Conservation (phyloP, 164 flowering plant species). For the Nymphaea colorata region DNA sequence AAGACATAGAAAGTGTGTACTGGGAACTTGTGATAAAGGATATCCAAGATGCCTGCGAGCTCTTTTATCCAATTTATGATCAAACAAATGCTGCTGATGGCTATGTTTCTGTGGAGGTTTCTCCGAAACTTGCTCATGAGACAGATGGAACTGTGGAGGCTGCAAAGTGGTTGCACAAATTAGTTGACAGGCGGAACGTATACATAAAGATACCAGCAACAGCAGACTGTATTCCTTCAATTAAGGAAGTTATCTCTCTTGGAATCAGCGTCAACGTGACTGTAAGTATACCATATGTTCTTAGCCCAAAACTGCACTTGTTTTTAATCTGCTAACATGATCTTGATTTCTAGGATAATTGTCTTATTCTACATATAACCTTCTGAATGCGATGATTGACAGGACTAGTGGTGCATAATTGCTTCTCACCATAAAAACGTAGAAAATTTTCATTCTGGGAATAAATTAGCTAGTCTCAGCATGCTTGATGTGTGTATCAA, state of each 20-base stretch:
- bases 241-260: slow-evolving; percentile 65
- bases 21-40: slow-evolving; percentile 99
- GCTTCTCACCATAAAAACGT: too few species aligned
- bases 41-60: slow-evolving; percentile 96
- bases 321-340: too few species aligned
- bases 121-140: slow-evolving; percentile 89
- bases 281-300: slow-evolving; percentile 23
- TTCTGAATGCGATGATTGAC: too few species aligned
- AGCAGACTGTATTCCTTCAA: slow-evolving; percentile 79
- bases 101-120: slow-evolving; percentile 98
- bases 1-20: slow-evolving; percentile 74
- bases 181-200: slow-evolving; percentile 72
- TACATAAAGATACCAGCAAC: slow-evolving; percentile 98
- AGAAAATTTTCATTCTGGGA: too few species aligned
- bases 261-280: slow-evolving; percentile 98
- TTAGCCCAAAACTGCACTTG: too few species aligned
- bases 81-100: slow-evolving; percentile 88
- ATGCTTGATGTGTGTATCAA: too few species aligned
- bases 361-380: too few species aligned
- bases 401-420: too few species aligned
- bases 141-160: slow-evolving; percentile 85
- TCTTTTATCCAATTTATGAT: slow-evolving; percentile 89
- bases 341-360: too few species aligned
- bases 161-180: slow-evolving; percentile 84
- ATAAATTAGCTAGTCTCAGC: too few species aligned